Percentiles rank a stretch among this genome's conserved stretches.
These are phyloP conservation scores for Pseudogymnoascus sp. DNA, from an alignment of 2,329 filamentous ascomycete genomes.

Conservation along the genomic window DNA sequence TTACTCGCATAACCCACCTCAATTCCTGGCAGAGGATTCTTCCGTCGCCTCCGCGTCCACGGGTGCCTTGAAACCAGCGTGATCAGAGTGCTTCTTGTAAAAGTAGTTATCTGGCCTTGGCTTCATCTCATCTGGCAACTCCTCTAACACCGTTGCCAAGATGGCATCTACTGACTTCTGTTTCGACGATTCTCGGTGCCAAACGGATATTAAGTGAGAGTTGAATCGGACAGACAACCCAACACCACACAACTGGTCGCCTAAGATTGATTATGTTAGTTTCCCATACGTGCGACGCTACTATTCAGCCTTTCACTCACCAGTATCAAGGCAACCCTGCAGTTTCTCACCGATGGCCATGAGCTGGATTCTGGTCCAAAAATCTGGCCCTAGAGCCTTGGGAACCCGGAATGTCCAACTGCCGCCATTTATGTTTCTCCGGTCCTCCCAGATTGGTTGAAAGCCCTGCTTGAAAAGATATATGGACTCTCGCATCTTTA, in stretches of 20 bases:
- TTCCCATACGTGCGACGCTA: no score
- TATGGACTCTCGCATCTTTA: slow-evolving; percentile 68
- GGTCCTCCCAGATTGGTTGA: slow-evolving; percentile 74
- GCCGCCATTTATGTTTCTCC: slow-evolving; percentile 75
- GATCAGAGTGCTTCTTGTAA: slow-evolving; percentile 86
- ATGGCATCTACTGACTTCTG: slow-evolving; percentile 69
- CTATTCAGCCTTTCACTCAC: slow-evolving; percentile 36
- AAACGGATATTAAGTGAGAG: slow-evolving; percentile 78
- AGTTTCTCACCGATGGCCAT: slow-evolving; percentile 77
- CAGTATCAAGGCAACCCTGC: slow-evolving; percentile 61
- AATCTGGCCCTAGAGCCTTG: slow-evolving; percentile 62
- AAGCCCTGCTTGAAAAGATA: slow-evolving; percentile 75
- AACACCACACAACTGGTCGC: slow-evolving; percentile 82
- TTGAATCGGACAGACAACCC: slow-evolving; percentile 84
- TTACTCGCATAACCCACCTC: background rate
- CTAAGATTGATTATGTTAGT: slow-evolving; percentile 33
- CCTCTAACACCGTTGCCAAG: slow-evolving; percentile 61
- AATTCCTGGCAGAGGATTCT: slow-evolving; percentile 15
- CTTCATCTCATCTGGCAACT: slow-evolving; percentile 62
- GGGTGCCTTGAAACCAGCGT: slow-evolving; percentile 67
- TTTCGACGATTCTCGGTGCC: slow-evolving; percentile 83
- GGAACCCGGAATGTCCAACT: slow-evolving; percentile 88
- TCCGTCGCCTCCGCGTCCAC: slow-evolving; percentile 18
- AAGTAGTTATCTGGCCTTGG: slow-evolving; percentile 66
- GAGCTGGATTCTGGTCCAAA: slow-evolving; percentile 75